phyloP scores from a whole-genome alignment of 1,284 basidiomycete genomes.

The Rhodotorula mucilaginosa region DNA sequence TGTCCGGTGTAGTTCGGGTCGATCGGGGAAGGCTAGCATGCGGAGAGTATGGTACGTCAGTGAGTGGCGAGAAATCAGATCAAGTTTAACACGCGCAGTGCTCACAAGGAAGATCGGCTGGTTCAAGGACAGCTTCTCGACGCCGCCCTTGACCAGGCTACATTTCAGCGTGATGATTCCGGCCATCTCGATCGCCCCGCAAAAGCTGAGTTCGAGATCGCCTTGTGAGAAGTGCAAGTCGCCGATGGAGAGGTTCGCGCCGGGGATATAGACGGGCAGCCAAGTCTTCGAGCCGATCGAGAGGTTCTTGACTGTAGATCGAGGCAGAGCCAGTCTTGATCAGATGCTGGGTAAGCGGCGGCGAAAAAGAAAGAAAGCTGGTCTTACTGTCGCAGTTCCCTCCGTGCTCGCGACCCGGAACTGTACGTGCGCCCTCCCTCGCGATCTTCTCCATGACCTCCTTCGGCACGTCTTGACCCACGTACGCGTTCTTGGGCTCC shows the following conservation, averaged over 20 bases:
- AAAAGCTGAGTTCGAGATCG: slow-evolving; percentile 58
- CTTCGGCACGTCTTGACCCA: slow-evolving; percentile 59
- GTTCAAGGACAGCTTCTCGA: slow-evolving; percentile 70
- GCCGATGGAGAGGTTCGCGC: slow-evolving; percentile 72
- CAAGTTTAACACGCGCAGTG: slow-evolving; percentile 47
- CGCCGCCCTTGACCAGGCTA: slow-evolving; percentile 69
- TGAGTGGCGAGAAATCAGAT: neutral
- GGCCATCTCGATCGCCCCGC: slow-evolving; percentile 63
- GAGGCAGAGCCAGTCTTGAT: neutral
- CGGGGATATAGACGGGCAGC: slow-evolving; percentile 66
- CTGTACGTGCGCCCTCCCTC: slow-evolving; percentile 67
- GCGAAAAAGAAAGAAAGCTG: neutral
- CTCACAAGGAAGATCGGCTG: slow-evolving; percentile 66
- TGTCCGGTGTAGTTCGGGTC: slow-evolving; percentile 70
- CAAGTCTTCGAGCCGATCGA: slow-evolving; percentile 56
- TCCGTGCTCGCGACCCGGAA: slow-evolving; percentile 62
- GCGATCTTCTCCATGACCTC: slow-evolving; percentile 60
- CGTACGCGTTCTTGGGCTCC: slow-evolving; percentile 61
- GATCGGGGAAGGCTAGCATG: slow-evolving; percentile 63
- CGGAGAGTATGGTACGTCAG: neutral
- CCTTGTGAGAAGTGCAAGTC: slow-evolving; percentile 74
- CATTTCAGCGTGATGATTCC: slow-evolving; percentile 71
- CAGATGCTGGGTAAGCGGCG: no score
- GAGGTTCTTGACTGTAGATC: slow-evolving; percentile 59
- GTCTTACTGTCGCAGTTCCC: slow-evolving; percentile 54